Evolutionary conservation across 164 flowering plant species (phyloP), one percentile per base, ranked within the genome.

Genomic region (Nymphaea colorata): DNA sequence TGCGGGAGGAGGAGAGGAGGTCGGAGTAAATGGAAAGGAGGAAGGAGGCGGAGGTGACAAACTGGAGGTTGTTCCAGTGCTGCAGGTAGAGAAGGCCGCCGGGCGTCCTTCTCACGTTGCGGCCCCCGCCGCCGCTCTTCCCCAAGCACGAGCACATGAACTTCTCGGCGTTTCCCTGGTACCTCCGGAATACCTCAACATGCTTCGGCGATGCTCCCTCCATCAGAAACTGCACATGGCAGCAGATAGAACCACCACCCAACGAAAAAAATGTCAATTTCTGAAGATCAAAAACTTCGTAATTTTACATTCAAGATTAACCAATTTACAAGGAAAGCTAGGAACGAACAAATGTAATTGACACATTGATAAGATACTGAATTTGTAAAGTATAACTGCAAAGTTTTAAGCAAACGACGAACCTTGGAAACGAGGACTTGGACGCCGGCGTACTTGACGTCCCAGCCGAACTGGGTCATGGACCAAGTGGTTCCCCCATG

Each of bases 401-500:
- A 25, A 25, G 36, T 25, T 25, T 25, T 25, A 25, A 25, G 36
- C 36, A n/a, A 41, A 4, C 42, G 12, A 25, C n/a, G 60, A 75
- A 90, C 98, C 96, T 84, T 88, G 66, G 98, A 80, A 44, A 79
- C 96, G 45, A 92, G 90, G 64, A 88, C 90, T 72, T 92, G 98
- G 53, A 81, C 98, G 3, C 98, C 98, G 66, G 96, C 89, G 73
- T 90, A 92, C 77, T 92, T 92, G 36, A 84, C 93, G 70, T 92
- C 96, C 98, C 98, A 92, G 3, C 96, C 81, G 59, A 92, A 92
- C 77, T 90, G 91, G 41, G 84, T 87, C 91, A 88, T 88, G 66
- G 82, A 69, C 96, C 96, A 87, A 14, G 89, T 90, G 41, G 98
- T 92, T 74, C 96, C 98, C 63, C 98, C 96, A 74, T 88, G 70